Base-by-base conservation (phyloP, 306 rosid genomes). In the Castanea crenata region DNA sequence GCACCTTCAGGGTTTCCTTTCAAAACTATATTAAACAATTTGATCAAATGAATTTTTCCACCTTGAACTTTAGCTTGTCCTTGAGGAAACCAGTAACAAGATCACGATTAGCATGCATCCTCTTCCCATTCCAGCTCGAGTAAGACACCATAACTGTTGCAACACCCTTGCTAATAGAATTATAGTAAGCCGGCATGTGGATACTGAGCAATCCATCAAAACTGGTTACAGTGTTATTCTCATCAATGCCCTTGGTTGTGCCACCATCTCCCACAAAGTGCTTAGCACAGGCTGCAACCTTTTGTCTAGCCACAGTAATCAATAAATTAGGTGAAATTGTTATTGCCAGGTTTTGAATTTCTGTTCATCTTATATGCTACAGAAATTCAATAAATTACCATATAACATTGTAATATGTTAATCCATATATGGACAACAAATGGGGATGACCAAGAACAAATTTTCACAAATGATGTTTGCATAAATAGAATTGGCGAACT, bases 211-310 rank as follows among this genome's bases (percentile, higher is more conserved):
- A 81, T 55, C 90, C 97, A 44, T 88, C 79, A 73, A n/a, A 88
- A 81, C 19, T 68, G 44, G 85, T 79, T n/a, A 90, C 32, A 18
- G 99, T 95, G 80, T 95, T 95, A 87, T 92, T 88, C 88, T 95
- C 98, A 71, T 95, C 89, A 71, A 95, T 88, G 61, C 99, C 99
- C 83, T 80, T 84, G 77, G 70, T 89, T 19, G 99, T 95, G 81
- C 99, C 99, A 55, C 99, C 99, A 78, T 95, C 99, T 80, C 99
- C 99, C 58, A 95, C 70, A 54, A 74, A 95, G 79, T 95, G 99
- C 94, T 95, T 95, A 61, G 97, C 98, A 82, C 99, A 95, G 67
- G 99, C 99, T 29, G 96, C 97, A 83, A 95, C 92, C 85, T 95
- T 95, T 84, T 83, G 86, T 83, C 99, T 95, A 68, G 20, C 76